Evolutionary conservation across 2,329 filamentous ascomycete species (phyloP).

Genomic region (Colletotrichum musicola): DNA sequence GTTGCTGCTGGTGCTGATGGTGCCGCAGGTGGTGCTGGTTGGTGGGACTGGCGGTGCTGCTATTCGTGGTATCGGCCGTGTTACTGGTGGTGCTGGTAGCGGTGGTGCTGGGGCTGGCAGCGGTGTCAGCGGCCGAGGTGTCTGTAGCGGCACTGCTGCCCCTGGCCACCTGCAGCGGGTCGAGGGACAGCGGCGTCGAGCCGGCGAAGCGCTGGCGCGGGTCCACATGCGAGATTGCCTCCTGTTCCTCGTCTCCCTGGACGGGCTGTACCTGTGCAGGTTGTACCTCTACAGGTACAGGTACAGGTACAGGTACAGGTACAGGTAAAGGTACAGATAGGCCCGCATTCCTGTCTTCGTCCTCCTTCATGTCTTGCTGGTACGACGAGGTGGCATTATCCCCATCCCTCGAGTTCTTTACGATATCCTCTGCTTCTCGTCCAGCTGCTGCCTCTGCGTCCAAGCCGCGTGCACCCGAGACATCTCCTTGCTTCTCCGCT

Average conservation of each 20-base stretch:
- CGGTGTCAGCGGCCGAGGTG: background rate
- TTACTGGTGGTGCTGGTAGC: background rate
- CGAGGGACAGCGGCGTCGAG: conserved; percentile 39
- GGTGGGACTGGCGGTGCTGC: background rate
- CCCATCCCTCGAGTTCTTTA: background rate
- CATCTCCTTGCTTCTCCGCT: conserved; percentile 22
- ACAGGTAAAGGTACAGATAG: too few relatives aligned
- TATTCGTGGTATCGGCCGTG: background rate
- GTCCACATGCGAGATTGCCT: conserved; percentile 27
- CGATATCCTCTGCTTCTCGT: background rate
- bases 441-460: conserved; percentile 11
- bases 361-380: too few relatives aligned
- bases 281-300: too few relatives aligned
- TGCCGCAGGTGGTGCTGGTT: background rate
- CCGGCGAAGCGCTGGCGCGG: conserved; percentile 37
- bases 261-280: too few relatives aligned
- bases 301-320: too few relatives aligned
- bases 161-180: conserved; percentile 33
- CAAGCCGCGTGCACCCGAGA: conserved; percentile 34
- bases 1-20: background rate
- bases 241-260: background rate
- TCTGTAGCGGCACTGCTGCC: conserved; percentile 26
- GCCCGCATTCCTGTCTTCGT: too few relatives aligned
- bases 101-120: background rate
- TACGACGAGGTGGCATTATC: background rate